A percentile compares a stretch with the other conserved stretches of the same genome.
Conservation (phyloP, 345 rosid genomes). For the Rhodamnia argentea region DNA sequence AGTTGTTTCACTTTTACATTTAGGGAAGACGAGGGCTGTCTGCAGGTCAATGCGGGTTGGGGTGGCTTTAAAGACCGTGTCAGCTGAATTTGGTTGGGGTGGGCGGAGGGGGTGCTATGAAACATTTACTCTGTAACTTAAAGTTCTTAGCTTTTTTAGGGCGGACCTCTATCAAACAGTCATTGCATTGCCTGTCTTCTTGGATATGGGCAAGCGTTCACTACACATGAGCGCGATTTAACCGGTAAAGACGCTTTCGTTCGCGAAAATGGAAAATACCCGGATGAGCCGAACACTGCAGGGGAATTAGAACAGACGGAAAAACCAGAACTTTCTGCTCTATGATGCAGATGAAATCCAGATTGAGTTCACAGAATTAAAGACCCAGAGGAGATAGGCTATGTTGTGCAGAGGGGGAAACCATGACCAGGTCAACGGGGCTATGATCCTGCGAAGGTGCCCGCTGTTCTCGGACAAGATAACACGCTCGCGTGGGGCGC, state of each 20-base stretch:
- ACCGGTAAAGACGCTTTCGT: not conserved
- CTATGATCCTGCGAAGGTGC: not conserved
- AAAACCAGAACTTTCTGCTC: not conserved
- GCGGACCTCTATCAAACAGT: not conserved
- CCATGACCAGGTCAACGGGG: not conserved
- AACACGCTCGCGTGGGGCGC: not conserved
- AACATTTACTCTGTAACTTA: not conserved
- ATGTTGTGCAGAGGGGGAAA: not conserved
- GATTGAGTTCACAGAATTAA: not conserved
- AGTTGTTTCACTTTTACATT: conserved; percentile 2
- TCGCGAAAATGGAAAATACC: not conserved
- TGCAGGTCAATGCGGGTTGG: not conserved
- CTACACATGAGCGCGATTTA: not conserved
- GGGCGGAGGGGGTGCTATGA: not conserved
- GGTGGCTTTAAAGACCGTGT: not conserved
- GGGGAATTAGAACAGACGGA: not conserved
- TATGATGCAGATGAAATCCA: not conserved
- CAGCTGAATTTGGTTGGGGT: not conserved
- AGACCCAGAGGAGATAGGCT: not conserved
- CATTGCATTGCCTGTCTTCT: not conserved
- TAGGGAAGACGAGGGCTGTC: not conserved
- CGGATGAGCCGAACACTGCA: not conserved
- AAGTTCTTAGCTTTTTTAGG: not conserved
- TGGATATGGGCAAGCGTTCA: not conserved
- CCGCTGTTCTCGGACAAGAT: not conserved